Base-by-base conservation (phyloP, 345 rosid genomes). In the Eucalyptus dawsonii region DNA sequence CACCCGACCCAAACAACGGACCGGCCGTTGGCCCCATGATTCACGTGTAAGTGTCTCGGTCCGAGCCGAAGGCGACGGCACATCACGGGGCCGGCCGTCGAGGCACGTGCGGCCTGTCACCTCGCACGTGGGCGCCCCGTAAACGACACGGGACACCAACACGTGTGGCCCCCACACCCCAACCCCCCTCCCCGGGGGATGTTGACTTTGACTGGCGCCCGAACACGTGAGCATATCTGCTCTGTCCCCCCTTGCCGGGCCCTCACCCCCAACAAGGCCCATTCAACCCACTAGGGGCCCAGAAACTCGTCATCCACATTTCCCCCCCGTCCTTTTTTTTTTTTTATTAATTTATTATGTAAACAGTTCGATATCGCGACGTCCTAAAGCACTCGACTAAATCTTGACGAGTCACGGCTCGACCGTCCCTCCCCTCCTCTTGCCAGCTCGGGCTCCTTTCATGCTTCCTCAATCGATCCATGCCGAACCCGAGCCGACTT, bases 171-270 rank as follows among this genome's bases (percentile, higher is more conserved):
- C 53, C 53, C 62, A n/a, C 4, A 76, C 9, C 56, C 8, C 50
- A 49, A 50, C 51, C 51, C 37, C 47, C 42, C 7, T 27, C 12
- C 47, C 8, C 3, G 16, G 16, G 15, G 88, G 81, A 86, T 88
- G 72, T 89, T 81, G 91, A 91, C 92, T 86, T 90, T 89, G 91
- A 88, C 90, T 44, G 87, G 58, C 76, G 40, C 44, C 65, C 89
- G 58, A 65, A 62, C 94, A 93, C 95, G 95, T 91, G 96, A 88
- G 93, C 86, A 62, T 90, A 90, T 88, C 86, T 87, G 42, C 58
- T 37, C 27, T 87, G 86, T 44, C 91, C 88, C 29, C 29, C 89
- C 91, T 31, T 76, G 80, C 54, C 86, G 92, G 91, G 89, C 88
- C 92, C 89, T 34, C n/a, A 2, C 56, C 25, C 25, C 25, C 14